Conservation (phyloP, 805 yeast species). For the Starmerella bombicola region DNA sequence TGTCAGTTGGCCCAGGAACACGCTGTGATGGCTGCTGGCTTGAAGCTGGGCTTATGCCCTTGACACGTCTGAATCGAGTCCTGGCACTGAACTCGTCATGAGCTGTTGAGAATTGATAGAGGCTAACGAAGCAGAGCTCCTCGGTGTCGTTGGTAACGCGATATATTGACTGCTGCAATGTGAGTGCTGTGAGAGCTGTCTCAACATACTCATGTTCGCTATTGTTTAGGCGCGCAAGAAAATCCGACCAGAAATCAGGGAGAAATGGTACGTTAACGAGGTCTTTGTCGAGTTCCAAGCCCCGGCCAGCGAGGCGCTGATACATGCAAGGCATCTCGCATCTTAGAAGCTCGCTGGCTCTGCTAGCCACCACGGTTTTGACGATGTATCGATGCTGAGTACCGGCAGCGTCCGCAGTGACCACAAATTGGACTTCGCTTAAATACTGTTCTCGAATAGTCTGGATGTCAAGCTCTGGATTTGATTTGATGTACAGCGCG, state of each 20-base stretch:
- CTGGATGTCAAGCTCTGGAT: neutral
- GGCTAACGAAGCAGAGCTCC: constrained; percentile 25
- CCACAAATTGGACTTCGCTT: constrained; percentile 22
- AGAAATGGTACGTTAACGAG: constrained; percentile 29
- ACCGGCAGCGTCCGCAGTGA: constrained; percentile 5
- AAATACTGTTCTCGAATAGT: constrained; percentile 1
- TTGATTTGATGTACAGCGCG: constrained; percentile 18
- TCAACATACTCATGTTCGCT: constrained; percentile 24
- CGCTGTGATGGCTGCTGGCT: neutral
- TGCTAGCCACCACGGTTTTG: constrained; percentile 26
- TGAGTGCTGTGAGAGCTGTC: constrained; percentile 25
- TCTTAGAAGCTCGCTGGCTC: constrained; percentile 25
- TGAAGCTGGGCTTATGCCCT: neutral
- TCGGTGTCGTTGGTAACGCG: constrained; percentile 15
- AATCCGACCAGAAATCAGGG: constrained; percentile 32
- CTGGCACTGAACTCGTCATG: constrained; percentile 29
- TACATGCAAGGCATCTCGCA: constrained; percentile 17
- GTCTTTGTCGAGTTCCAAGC: constrained; percentile 24
- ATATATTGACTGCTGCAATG: constrained; percentile 27
- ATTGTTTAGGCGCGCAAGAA: constrained; percentile 26
- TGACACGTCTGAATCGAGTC: constrained; percentile 28
- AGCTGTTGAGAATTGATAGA: constrained; percentile 30
- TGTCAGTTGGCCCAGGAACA: neutral
- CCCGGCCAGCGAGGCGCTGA: constrained; percentile 16
- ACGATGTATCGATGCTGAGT: constrained; percentile 18